phyloP scores from a whole-genome alignment of 2,329 filamentous ascomycete species.

The Cercospora berteroae region DNA sequence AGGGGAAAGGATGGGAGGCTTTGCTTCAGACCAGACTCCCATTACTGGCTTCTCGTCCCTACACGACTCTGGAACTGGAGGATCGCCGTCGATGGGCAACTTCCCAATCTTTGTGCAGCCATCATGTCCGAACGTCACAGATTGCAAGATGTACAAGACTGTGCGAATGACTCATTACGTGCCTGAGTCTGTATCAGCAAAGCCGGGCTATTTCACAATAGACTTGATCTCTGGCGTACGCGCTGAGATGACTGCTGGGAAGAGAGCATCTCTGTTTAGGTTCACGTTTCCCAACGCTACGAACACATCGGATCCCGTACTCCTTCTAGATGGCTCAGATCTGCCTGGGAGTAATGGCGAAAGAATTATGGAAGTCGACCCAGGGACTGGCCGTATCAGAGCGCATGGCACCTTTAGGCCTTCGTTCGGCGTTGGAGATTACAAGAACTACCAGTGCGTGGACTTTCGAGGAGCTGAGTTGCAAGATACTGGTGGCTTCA shows the following conservation, averaged over 20 bases:
- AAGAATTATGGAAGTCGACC: conserved; percentile 53
- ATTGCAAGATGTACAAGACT: conserved; percentile 50
- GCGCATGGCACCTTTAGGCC: conserved; percentile 60
- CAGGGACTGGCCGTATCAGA: conserved; percentile 53
- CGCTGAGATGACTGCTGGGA: conserved; percentile 60
- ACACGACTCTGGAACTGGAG: conserved; percentile 51
- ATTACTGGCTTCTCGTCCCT: conserved; percentile 46
- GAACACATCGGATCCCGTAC: conserved; percentile 48
- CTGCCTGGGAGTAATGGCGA: conserved; percentile 52
- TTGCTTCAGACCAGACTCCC: conserved; percentile 47
- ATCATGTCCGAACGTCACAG: conserved; percentile 54
- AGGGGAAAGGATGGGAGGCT: conserved; percentile 45
- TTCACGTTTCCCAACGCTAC: conserved; percentile 52
- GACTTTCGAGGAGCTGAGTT: conserved; percentile 55
- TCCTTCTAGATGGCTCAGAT: conserved; percentile 60
- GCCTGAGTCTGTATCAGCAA: conserved; percentile 52
- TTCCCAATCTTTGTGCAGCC: conserved; percentile 69
- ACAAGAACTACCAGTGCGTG: conserved; percentile 58
- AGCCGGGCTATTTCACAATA: conserved; percentile 59
- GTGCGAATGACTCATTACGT: conserved; percentile 48
- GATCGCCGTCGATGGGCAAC: conserved; percentile 64
- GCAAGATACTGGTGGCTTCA: conserved; percentile 57
- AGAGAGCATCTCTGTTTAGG: conserved; percentile 58
- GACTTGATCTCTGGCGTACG: conserved; percentile 54
- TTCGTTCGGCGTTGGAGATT: conserved; percentile 60